Evolutionary conservation across 352 stramenopile genomes (phyloP).

Genomic region (Globisporangium paroecandrum): DNA sequence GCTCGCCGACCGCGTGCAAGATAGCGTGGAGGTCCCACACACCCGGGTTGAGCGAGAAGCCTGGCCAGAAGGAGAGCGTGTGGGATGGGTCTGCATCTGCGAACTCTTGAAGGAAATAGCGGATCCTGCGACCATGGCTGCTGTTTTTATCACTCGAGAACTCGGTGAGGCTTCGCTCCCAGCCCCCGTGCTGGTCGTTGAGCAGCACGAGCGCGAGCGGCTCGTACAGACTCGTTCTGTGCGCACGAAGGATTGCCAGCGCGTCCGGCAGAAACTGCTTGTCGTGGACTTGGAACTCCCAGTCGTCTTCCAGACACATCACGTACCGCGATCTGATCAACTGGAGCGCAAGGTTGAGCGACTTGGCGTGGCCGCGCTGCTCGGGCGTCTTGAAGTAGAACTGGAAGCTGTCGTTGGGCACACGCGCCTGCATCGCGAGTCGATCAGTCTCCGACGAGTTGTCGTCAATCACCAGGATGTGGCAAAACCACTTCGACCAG

Average conservation of each 20-base stretch:
- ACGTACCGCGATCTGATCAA: conserved; percentile 36
- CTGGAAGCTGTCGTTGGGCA: conserved; percentile 25
- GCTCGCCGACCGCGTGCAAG: not conserved
- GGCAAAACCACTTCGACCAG: conserved; percentile 32
- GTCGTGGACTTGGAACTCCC: conserved; percentile 22
- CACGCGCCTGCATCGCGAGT: conserved; percentile 26
- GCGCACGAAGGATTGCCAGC: conserved; percentile 19
- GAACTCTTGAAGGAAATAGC: conserved; percentile 58
- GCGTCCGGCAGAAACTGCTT: conserved; percentile 20
- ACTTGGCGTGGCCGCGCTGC: conserved; percentile 43
- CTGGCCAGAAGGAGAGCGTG: conserved; percentile 51
- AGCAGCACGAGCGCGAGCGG: conserved; percentile 39
- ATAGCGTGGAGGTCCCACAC: conserved; percentile 41
- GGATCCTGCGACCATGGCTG: conserved; percentile 4
- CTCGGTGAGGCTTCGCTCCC: conserved; percentile 4
- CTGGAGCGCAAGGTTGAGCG: conserved; percentile 39
- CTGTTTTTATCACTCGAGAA: not conserved
- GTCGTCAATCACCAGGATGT: conserved; percentile 55
- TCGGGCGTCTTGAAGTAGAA: conserved; percentile 33
- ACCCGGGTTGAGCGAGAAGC: conserved; percentile 61
- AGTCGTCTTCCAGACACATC: conserved; percentile 70
- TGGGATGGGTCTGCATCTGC: conserved; percentile 31
- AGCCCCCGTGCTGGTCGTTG: conserved; percentile 47
- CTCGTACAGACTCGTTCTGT: conserved; percentile 15
- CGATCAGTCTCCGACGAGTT: conserved; percentile 39